Conservation (phyloP, 805 yeast genomes). For the Saturnispora diversa region DNA sequence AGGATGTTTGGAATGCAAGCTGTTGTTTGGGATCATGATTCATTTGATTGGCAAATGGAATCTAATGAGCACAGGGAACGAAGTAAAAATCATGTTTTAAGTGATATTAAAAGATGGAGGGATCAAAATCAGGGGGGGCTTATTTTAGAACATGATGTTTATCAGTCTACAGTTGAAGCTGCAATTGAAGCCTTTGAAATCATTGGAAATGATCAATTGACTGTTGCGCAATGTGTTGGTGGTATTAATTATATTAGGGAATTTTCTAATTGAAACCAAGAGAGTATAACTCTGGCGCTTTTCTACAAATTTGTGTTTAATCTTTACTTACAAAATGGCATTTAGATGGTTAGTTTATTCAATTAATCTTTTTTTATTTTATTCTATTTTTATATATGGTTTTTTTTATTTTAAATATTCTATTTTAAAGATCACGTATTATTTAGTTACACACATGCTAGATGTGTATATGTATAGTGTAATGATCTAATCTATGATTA, state of each 20-base stretch:
- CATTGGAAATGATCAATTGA: constrained; percentile 54
- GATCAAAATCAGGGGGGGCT: constrained; percentile 43
- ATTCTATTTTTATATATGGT: too few relatives aligned
- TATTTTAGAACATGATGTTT: constrained; percentile 81
- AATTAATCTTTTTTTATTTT: too few relatives aligned
- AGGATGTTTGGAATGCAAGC: constrained; percentile 81
- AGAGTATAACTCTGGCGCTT: too few relatives aligned
- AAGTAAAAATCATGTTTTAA: too few relatives aligned
- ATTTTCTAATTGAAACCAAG: constrained; percentile 9
- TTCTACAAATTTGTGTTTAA: too few relatives aligned
- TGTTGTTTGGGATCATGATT: constrained; percentile 80
- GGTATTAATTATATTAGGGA: constrained; percentile 53
- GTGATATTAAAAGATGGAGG: constrained; percentile 51
- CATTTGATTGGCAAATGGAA: constrained; percentile 81
- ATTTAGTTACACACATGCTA: too few relatives aligned
- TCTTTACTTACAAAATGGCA: too few relatives aligned
- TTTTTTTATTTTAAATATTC: too few relatives aligned
- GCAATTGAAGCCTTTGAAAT: constrained; percentile 53
- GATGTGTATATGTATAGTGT: too few relatives aligned
- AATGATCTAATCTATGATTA: too few relatives aligned
- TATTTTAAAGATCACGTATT: too few relatives aligned
- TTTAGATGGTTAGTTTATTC: too few relatives aligned
- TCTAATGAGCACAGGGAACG: constrained; percentile 42
- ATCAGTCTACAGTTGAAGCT: constrained; percentile 54
- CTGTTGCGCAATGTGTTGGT: constrained; percentile 71